Evolutionary conservation across 2,329 filamentous ascomycete species (phyloP), one percentile per base, ranked within the genome.

Genomic region (Pestalotiopsis sp.): DNA sequence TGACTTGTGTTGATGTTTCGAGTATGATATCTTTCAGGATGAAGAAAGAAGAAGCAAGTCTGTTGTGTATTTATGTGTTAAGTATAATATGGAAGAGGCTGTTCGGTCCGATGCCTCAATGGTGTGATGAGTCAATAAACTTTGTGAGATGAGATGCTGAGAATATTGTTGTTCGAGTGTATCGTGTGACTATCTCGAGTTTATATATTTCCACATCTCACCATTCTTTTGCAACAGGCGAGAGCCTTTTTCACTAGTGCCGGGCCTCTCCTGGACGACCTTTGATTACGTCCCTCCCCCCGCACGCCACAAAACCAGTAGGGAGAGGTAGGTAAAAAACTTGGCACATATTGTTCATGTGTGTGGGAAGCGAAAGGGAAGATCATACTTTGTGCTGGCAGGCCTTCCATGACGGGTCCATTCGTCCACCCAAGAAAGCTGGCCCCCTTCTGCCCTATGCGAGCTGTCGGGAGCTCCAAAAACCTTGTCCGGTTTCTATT

Each of bases 181-280:
- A 61, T 61, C 58, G 58, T 61, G 35, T 39, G 58, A 61, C 38
- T 39, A 39, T 20, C 58, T 61, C 26, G 58, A 38, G 58, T 61
- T 61, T 61, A 61, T 61, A 61, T 61, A 61, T 35, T 39, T 2
- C 30, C 17, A 35, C n/a, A 39, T 39, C 58, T 35, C 58, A 39
- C 30, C 11, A 13, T 22, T 30, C 17, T 6, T 30, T 30, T 58
- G 22, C 24, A 14, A 14, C 56, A 22, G 24, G 56, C 56, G 30
- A 35, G 30, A 35, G 30, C 30, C 30, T 35, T 58, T 35, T n/a
- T 13, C 56, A 58, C 22, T 58, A 58, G 56, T 58, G 56, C 56
- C 24, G 56, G 17, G 26, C 13, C 13, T 58, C 56, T n/a, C 44
- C 44, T 52, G 44, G 44, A n/a, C 17, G 20, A 52, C 17, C 7